Evolutionary conservation across 1,284 basidiomycete genomes (phyloP).

Genomic region (Cutaneotrichosporon cavernicola): DNA sequence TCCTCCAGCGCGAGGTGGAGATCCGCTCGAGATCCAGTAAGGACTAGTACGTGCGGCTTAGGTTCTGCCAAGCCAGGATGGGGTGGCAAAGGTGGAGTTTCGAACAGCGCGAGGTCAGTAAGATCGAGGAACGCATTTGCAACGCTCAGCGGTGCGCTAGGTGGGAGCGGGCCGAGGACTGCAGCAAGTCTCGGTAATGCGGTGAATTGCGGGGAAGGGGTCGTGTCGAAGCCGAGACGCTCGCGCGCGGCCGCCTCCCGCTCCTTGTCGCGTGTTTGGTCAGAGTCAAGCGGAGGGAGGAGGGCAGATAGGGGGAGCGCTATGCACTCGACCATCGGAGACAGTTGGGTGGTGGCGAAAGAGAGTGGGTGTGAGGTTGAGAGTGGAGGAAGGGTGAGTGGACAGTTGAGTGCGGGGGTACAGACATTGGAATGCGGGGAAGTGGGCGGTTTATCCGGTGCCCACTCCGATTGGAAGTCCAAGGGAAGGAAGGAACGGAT

Average conservation of each 20-base stretch:
- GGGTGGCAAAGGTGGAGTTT: background rate
- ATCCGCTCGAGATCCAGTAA: constrained; percentile 34
- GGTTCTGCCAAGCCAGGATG: background rate
- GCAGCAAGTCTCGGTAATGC: constrained; percentile 16
- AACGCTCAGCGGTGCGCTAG: constrained; percentile 38
- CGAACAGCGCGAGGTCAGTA: constrained; percentile 28
- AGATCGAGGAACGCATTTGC: constrained; percentile 31
- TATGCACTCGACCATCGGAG: background rate
- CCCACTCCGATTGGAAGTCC: background rate
- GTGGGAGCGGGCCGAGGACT: constrained; percentile 39
- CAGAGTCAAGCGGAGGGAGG: constrained; percentile 22
- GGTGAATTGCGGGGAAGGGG: background rate
- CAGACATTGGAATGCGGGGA: background rate
- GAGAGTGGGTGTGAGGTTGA: background rate
- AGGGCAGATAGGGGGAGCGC: constrained; percentile 29
- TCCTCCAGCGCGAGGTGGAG: constrained; percentile 34
- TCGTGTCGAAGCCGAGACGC: background rate
- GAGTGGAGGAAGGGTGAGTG: background rate
- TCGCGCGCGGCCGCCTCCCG: background rate
- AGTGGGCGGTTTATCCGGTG: background rate
- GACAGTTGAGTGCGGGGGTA: background rate
- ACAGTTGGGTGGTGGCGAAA: background rate
- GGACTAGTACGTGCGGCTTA: constrained; percentile 31
- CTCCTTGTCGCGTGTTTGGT: background rate
- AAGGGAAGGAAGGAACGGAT: background rate